Conservation (phyloP, 2,329 filamentous ascomycete species). For the Coniochaeta sp. region DNA sequence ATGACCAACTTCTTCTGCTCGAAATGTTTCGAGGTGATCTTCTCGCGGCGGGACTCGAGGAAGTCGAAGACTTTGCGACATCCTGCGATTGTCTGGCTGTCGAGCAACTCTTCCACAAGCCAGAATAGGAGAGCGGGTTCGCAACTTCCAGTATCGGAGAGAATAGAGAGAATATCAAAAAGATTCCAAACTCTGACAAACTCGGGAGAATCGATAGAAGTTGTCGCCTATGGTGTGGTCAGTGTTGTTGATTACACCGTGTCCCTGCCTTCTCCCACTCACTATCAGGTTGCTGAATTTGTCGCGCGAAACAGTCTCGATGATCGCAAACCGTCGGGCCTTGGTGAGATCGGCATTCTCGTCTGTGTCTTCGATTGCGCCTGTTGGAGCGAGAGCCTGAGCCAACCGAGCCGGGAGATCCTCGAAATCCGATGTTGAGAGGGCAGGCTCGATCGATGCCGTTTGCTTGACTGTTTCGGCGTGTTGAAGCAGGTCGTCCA, state of each 20-base stretch:
- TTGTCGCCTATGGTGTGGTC: slow-evolving; percentile 51
- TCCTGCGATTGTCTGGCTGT: slow-evolving; percentile 89
- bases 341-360: slow-evolving; percentile 29
- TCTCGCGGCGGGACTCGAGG: slow-evolving; percentile 84
- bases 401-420: slow-evolving; percentile 38
- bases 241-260: slow-evolving; percentile 3
- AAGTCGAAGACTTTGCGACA: slow-evolving; percentile 92
- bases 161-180: slow-evolving; percentile 81
- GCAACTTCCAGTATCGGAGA: slow-evolving; percentile 72
- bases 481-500: slow-evolving; percentile 50
- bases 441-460: slow-evolving; percentile 61
- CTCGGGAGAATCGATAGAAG: slow-evolving; percentile 65
- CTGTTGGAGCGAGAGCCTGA: slow-evolving; percentile 26
- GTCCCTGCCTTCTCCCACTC: slow-evolving; percentile 25
- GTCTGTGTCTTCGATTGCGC: slow-evolving; percentile 12
- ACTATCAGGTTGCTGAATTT: slow-evolving; percentile 76
- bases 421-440: slow-evolving; percentile 62
- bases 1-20: slow-evolving; percentile 82
- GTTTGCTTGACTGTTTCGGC: slow-evolving; percentile 53
- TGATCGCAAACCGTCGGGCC: slow-evolving; percentile 56
- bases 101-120: slow-evolving; percentile 89
- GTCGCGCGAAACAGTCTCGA: slow-evolving; percentile 78
- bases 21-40: slow-evolving; percentile 74
- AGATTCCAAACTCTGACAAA: slow-evolving; percentile 90
- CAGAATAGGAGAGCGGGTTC: slow-evolving; percentile 81